Conservation (phyloP, 164 flowering plant species). For the Akebia trifoliata region DNA sequence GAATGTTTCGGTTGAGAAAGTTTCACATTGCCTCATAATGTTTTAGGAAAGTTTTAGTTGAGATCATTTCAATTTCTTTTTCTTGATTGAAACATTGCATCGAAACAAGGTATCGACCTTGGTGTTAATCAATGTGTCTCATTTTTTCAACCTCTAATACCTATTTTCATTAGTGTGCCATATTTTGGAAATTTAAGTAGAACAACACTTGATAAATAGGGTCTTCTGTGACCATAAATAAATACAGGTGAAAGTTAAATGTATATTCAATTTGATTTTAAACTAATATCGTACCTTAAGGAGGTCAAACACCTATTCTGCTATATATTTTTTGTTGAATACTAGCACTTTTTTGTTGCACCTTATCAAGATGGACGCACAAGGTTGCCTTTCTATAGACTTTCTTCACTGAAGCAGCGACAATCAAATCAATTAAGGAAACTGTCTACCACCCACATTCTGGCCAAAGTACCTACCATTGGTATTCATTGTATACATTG, state of each 20-base stretch:
- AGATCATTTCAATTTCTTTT: no score
- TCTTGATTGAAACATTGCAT: no score
- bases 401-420: conserved; percentile 68
- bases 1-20: no score
- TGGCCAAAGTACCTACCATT: conserved; percentile 76
- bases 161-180: no score
- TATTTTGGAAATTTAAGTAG: no score
- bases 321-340: conserved; percentile 73
- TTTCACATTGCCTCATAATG: no score
- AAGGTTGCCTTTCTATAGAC: conserved; percentile 81
- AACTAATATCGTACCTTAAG: conserved; percentile 58
- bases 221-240: background rate
- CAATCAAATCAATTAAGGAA: conserved; percentile 79
- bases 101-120: no score
- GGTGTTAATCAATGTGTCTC: no score
- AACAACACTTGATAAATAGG: background rate
- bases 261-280: background rate
- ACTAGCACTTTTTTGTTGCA: conserved; percentile 92
- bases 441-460: conserved; percentile 91
- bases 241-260: background rate
- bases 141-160: no score
- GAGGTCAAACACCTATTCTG: conserved; percentile 90
- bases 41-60: no score
- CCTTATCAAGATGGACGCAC: conserved; percentile 90
- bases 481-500: no score